Evolutionary conservation across 768 basidiomycete species (phyloP), one percentile per base, ranked within the genome.

Genomic region (Crepidotus variabilis): DNA sequence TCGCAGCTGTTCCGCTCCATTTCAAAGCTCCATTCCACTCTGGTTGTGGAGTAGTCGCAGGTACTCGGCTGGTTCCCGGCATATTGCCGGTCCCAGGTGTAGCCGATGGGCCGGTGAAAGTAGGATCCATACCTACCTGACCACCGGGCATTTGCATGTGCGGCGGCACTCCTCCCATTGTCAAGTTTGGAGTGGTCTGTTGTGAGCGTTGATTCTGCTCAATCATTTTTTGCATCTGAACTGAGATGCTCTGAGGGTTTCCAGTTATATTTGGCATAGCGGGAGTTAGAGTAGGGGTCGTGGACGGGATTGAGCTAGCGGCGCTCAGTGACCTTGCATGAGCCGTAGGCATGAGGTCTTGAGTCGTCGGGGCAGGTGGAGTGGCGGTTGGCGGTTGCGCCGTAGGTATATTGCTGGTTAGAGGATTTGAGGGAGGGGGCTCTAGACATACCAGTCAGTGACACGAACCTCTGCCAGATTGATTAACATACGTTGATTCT

Each of bases 1-100:
- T 65, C 18, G 69, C 54, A 51, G 68, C 72, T 23, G 63, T 63
- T 6, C 79, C 81, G 33, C 63, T 73, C 71, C 78, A 85, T 3
- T 67, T 71, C 23, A 87, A 64, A 1, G 67, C 60, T 7, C 84
- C 85, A 18, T 72, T 68, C 86, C 86, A 87, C 32, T 70, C 63
- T 20, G 57, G 47, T 46, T 52, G 18, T 61, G 69, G 36, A 60
- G 57, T 20, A 57, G 51, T 43, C 53, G 50, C 55, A 32, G 49
- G 36, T 23, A 60, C 47, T 1, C 36, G 59, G 3, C 54, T 56
- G 9, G 56, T 46, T 18, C 55, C 59, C 39, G 54, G 20, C 20
- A 54, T 54, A 21, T 36, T 47, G 14, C 21, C 20, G 32, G n/a
- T 33, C 18, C 45, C 34, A 20, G 34, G 21, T 33, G 49, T 13